Percentiles rank a stretch among this genome's conserved stretches.
Evolutionary conservation across 2,329 filamentous ascomycete species (phyloP).

Genomic region (Zalaria obscura): DNA sequence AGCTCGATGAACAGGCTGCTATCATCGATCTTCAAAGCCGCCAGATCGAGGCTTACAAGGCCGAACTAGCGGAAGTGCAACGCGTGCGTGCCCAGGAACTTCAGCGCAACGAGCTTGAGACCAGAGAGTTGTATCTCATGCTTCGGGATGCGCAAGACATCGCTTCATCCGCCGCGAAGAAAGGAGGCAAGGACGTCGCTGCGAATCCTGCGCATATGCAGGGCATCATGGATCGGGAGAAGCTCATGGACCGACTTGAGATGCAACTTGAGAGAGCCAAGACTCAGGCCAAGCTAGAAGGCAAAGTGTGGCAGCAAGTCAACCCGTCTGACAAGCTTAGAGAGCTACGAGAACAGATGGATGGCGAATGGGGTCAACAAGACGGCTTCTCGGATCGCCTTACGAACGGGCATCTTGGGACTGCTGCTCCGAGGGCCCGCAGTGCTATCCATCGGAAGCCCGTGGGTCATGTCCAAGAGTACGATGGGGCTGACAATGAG

Average conservation of each 20-base stretch:
- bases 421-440: conserved; percentile 21
- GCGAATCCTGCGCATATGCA: conserved; percentile 66
- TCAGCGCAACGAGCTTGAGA: conserved; percentile 90
- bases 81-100: conserved; percentile 77
- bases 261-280: conserved; percentile 94
- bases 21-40: conserved; percentile 81
- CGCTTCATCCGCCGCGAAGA: conserved; percentile 72
- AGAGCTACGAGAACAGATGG: conserved; percentile 90
- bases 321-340: conserved; percentile 85
- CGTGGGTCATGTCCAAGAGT: conserved; percentile 20
- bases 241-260: conserved; percentile 83
- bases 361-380: conserved; percentile 37
- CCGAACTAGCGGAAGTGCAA: conserved; percentile 77
- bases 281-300: conserved; percentile 94
- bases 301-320: conserved; percentile 71
- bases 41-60: conserved; percentile 77
- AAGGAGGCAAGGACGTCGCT: conserved; percentile 38
- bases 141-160: conserved; percentile 93
- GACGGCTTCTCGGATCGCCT: conserved; percentile 31
- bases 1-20: conserved; percentile 81
- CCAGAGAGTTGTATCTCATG: conserved; percentile 94
- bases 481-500: conserved; percentile 26
- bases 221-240: conserved; percentile 85
- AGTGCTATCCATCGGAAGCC: conserved; percentile 24
- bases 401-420: conserved; percentile 6